Percentiles rank a stretch among this genome's conserved stretches.
phyloP scores from a whole-genome alignment of 2,329 filamentous ascomycete genomes.

The Aspergillus sp. region DNA sequence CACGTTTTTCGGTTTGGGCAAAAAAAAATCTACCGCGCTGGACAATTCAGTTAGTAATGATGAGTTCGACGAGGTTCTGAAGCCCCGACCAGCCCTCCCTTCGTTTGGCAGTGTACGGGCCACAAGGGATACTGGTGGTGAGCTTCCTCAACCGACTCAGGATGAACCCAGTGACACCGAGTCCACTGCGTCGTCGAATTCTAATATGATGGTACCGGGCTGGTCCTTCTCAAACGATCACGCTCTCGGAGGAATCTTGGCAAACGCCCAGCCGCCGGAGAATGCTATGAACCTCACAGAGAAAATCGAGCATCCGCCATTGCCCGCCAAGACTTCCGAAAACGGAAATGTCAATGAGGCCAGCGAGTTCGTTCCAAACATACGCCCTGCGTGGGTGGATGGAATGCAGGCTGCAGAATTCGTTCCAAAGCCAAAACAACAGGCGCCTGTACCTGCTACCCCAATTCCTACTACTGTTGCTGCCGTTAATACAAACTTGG shows the following conservation, averaged over 20 bases:
- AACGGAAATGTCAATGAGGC: background rate
- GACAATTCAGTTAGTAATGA: conserved; percentile 33
- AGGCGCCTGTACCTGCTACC: background rate
- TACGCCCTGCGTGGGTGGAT: background rate
- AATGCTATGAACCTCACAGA: conserved; percentile 1
- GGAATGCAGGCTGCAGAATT: background rate
- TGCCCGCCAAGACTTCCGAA: background rate
- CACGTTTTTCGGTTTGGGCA: conserved; percentile 32
- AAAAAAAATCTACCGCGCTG: conserved; percentile 22
- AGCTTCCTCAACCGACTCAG: conserved; percentile 8
- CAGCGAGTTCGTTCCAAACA: background rate
- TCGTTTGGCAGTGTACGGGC: conserved; percentile 58
- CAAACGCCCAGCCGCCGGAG: conserved; percentile 26
- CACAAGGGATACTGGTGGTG: conserved; percentile 27
- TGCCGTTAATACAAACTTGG: conserved; percentile 5
- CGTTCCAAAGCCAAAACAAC: background rate
- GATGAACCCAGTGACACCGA: conserved; percentile 25
- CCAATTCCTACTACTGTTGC: conserved; percentile 1
- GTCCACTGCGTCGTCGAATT: conserved; percentile 36
- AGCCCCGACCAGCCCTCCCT: conserved; percentile 53
- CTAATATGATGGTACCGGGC: conserved; percentile 32
- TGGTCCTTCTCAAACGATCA: conserved; percentile 47
- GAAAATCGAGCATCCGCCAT: conserved; percentile 2
- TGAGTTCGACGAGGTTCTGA: conserved; percentile 51
- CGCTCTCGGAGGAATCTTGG: conserved; percentile 44